A percentile compares a stretch with the other conserved stretches of the same genome.
Conservation (phyloP, 306 rosid species). For the Castanea crenata region DNA sequence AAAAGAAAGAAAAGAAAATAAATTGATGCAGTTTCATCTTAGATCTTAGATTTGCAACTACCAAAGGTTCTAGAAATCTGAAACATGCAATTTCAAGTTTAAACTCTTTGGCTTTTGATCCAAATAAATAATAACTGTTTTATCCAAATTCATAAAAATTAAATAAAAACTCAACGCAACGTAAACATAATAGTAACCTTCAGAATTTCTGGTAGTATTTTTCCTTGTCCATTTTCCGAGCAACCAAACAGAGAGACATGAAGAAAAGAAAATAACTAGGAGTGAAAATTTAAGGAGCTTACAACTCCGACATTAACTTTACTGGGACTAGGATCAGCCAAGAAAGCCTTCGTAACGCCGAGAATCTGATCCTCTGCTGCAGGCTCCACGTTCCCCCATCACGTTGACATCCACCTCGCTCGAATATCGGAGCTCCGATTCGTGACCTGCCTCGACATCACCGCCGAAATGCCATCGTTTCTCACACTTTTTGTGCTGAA, state of each 20-base stretch:
- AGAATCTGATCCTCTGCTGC: slow-evolving; percentile 97
- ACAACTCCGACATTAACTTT: slow-evolving; percentile 97
- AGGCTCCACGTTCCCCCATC: slow-evolving; percentile 75
- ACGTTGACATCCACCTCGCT: slow-evolving; percentile 63
- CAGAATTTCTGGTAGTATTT: neutral
- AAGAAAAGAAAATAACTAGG: neutral
- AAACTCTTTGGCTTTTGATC: neutral
- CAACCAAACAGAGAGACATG: neutral
- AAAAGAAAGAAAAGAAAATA: no score
- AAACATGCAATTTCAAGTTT: neutral
- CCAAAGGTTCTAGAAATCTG: neutral
- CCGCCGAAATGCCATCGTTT: slow-evolving; percentile 55
- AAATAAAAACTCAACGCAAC: neutral
- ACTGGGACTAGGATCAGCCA: slow-evolving; percentile 83
- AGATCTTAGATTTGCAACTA: no score
- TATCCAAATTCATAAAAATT: neutral
- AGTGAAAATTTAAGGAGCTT: slow-evolving; percentile 29
- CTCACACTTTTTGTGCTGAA: neutral
- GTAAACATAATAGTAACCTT: neutral
- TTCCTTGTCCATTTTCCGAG: neutral
- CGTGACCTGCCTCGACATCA: slow-evolving; percentile 21
- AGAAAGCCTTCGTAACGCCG: slow-evolving; percentile 94
- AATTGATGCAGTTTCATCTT: no score
- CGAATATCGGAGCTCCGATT: slow-evolving; percentile 45
- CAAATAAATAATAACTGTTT: neutral